phyloP scores from a whole-genome alignment of 2,329 filamentous ascomycete genomes.

The Cladophialophora psammophila region DNA sequence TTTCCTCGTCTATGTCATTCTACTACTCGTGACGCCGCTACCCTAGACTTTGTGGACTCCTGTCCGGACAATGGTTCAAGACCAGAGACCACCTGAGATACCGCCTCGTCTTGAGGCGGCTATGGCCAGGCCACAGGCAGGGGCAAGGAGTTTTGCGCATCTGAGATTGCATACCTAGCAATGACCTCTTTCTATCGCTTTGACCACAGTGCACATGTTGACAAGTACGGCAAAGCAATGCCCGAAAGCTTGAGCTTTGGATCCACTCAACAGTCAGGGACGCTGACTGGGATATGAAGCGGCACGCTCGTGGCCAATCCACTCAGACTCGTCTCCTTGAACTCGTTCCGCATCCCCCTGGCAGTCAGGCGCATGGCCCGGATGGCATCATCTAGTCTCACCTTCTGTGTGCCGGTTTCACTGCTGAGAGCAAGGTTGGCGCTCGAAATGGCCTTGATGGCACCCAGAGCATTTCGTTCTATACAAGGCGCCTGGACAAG shows the following conservation, averaged over 20 bases:
- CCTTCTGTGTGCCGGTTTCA: constrained; percentile 35
- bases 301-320: constrained; percentile 37
- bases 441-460: constrained; percentile 37
- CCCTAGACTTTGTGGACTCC: no score
- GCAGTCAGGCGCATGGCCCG: constrained; percentile 38
- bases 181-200: no score
- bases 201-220: no score
- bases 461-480: constrained; percentile 37
- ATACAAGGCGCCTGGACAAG: constrained; percentile 38
- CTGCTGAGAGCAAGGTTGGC: constrained; percentile 37
- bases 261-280: constrained; percentile 33
- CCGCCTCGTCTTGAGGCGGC: no score
- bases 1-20: no score
- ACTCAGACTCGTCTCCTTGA: constrained; percentile 39
- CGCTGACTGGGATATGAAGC: constrained; percentile 37
- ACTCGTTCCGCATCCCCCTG: constrained; percentile 37
- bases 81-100: no score
- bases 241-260: not conserved
- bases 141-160: no score
- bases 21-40: no score
- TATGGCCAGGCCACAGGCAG: no score
- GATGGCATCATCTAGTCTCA: constrained; percentile 37
- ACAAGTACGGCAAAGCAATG: not conserved
- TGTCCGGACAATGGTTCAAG: no score
- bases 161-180: no score